A percentile compares a stretch with the other conserved stretches of the same genome.
Conservation (phyloP, 768 basidiomycete species). For the Rubroboletus satanas region DNA sequence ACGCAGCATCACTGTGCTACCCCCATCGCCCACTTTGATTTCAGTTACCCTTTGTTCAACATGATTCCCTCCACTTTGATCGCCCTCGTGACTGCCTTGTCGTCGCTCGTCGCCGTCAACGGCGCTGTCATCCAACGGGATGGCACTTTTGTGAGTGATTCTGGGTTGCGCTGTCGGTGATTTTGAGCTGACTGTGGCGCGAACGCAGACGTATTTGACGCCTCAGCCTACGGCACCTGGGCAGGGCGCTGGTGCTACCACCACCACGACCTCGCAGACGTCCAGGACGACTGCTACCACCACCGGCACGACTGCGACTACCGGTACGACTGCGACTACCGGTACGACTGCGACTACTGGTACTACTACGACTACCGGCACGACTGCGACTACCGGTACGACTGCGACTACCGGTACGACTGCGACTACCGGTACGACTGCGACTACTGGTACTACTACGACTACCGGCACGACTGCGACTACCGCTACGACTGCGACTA, state of each 20-base stretch:
- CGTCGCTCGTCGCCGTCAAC: conserved; percentile 12
- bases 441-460: too few species aligned
- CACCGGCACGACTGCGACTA: neutral
- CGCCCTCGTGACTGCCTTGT: conserved; percentile 1
- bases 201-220: conserved; percentile 4
- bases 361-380: too few species aligned
- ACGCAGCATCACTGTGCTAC: neutral
- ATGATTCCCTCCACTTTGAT: conserved; percentile 15
- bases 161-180: rapidly evolving
- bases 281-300: neutral
- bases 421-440: neutral
- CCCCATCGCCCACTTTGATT: neutral
- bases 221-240: conserved; percentile 8
- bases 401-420: neutral
- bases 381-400: too few species aligned
- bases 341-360: neutral
- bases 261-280: neutral
- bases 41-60: rapidly evolving
- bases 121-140: conserved; percentile 18
- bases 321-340: too few species aligned
- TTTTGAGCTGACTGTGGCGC: neutral
- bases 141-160: conserved; percentile 13
- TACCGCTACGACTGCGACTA: neutral
- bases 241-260: neutral
- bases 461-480: neutral